Evolutionary conservation across 139 green algal genomes (phyloP).

Genomic region (Nannochloris sp.): DNA sequence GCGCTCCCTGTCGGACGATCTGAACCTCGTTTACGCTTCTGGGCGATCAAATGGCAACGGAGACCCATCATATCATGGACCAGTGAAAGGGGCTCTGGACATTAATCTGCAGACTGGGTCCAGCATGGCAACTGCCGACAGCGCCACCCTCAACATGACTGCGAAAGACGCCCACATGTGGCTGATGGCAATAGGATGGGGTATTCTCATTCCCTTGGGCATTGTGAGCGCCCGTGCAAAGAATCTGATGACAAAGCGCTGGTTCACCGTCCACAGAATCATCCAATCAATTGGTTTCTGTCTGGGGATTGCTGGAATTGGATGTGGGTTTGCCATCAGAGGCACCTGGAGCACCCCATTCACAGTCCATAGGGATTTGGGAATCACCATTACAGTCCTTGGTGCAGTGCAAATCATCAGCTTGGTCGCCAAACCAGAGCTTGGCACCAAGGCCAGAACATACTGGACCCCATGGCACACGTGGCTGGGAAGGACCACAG

Average conservation of each 20-base stretch:
- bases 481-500: constrained; percentile 9
- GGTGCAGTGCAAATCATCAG: constrained; percentile 22
- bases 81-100: too few species aligned
- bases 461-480: background rate
- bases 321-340: constrained; percentile 12
- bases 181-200: constrained; percentile 33
- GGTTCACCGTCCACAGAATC: constrained; percentile 32
- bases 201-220: constrained; percentile 30
- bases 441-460: background rate
- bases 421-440: background rate
- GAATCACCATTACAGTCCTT: constrained; percentile 28
- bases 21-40: constrained; percentile 20
- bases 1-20: background rate
- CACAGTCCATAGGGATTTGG: constrained; percentile 17
- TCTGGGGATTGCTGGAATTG: constrained; percentile 15
- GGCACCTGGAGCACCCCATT: constrained; percentile 6
- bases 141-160: background rate
- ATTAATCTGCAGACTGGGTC: too few species aligned
- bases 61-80: background rate
- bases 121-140: background rate
- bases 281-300: constrained; percentile 22
- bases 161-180: constrained; percentile 21
- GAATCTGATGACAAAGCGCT: constrained; percentile 12
- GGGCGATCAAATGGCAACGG: constrained; percentile 2
- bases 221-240: constrained; percentile 22